These are phyloP conservation scores for Colletotrichum magnum DNA, from an alignment of 2,329 filamentous ascomycete species.

Conservation along the genomic window DNA sequence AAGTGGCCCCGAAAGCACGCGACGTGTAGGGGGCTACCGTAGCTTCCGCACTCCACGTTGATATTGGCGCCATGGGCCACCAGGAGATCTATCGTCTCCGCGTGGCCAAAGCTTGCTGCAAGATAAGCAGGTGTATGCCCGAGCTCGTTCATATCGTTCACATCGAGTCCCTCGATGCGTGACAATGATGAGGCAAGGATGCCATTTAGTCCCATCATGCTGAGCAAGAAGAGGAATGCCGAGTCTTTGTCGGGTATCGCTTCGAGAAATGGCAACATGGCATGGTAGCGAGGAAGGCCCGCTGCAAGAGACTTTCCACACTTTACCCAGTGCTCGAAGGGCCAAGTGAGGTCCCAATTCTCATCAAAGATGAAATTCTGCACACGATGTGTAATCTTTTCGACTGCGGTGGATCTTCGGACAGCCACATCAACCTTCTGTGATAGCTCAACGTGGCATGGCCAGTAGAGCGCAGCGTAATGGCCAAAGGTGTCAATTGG, in stretches of 20 bases:
- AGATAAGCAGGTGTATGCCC: background rate
- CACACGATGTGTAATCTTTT: background rate
- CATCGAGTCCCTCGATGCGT: background rate
- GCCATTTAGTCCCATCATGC: background rate
- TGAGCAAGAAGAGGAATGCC: background rate
- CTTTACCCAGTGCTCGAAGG: background rate
- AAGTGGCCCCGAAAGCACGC: background rate
- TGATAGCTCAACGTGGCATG: background rate
- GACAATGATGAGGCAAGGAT: background rate
- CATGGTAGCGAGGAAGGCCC: background rate
- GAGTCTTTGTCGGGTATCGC: accelerated
- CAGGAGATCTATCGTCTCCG: accelerated
- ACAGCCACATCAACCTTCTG: too few relatives aligned
- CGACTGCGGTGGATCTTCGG: too few relatives aligned
- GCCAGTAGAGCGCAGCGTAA: constrained; percentile 11
- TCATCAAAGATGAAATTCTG: background rate
- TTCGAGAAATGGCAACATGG: background rate
- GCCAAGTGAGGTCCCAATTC: background rate
- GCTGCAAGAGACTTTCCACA: background rate
- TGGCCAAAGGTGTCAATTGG: background rate
- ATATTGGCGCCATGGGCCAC: background rate
- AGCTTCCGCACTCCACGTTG: background rate
- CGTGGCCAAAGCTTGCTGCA: background rate
- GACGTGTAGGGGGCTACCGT: background rate
- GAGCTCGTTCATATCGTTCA: background rate